Base-by-base conservation (phyloP, 129 eudicot species). In the Dittrichia graveolens region DNA sequence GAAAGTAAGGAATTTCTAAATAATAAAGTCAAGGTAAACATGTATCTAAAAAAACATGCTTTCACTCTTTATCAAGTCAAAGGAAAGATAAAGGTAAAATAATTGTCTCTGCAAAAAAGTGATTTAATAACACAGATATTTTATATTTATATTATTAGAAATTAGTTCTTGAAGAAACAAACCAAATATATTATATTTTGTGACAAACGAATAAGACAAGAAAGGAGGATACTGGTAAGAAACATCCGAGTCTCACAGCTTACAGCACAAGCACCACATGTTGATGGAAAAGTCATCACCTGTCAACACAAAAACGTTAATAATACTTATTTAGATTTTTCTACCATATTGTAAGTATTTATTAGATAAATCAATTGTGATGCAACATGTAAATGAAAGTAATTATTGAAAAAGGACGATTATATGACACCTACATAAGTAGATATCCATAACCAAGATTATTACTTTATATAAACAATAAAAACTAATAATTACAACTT, bases 1-100 rank as follows among this genome's bases (percentile, higher is more conserved):
- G 91, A 66, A 93, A 93, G 84, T 93, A 93, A 5, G 96, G 96
- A 55, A 93, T 93, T 59, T 90, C 98, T 93, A 65, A 34, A 58
- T 49, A 34, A 58, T 49, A 62, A 54, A 50, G 87, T 87, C 65
- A 81, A 89, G 95, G 45, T 67, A 76, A 80, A 69, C 87, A 80
- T 74, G 59, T 42, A 39, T 59, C 39, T 65, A 40, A 6, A 54
- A 15, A 56, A 8, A 56, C 9, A 40, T 19, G 0, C 40, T 62
- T 52, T 7, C 37, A 39, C 39, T 39, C 39, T 38, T 13, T 42
- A 34, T 37, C 40, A 62, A 31, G 46, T 73, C 49, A 35, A 50
- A 40, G 16, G 37, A 47, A 48, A 11, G 40, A 48, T 40, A 24
- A 24, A 0, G 72, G 49, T 74, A 8, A 60, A 7, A 73, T 9